Evolutionary conservation across 1,284 basidiomycete genomes (phyloP), one percentile per base, ranked within the genome.

Genomic region (Psilocybe mexicana): DNA sequence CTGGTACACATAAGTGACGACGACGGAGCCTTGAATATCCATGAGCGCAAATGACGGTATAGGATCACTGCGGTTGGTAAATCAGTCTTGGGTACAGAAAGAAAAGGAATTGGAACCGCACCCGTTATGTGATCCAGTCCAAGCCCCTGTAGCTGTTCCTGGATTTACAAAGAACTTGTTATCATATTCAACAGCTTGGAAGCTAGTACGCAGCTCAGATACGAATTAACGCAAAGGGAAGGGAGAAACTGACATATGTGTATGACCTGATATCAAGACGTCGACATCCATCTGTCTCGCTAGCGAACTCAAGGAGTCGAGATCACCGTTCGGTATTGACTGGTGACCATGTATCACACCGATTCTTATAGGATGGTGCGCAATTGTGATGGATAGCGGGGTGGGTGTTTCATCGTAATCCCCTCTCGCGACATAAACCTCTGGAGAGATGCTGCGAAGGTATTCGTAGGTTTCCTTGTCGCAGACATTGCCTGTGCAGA

Each of bases 381-480:
- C 82, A 42, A 99, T 84, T 0, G 91, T 91, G 43, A 90, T 79
- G 0, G 93, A 95, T 36, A 90, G 79, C 0, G 96, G 96, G 65
- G 96, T 93, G 53, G 86, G 54, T 2, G 64, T 62, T 79, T 98
- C 96, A 71, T 99, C 96, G 68, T 93, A 98, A 73, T 99, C 97
- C 2, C 97, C 96, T 65, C 88, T 82, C 3, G 97, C 96, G 43
- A 95, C 89, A 67, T 94, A 85, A 5, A 99, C 92, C 68, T 98
- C 97, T 7, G 92, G 88, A n/a, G 93, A 90, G 24, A 99, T 92
- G n/a, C 93, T 94, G 57, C 94, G 82, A n/a, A 99, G 81, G 76
- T 98, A 99, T 69, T 98, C 96, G 70, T 92, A 94, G 10, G 96
- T 99, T 76, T 98, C 96, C 67, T 91, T 89, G 77, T 99, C 97